Percentiles rank a stretch among this genome's conserved stretches.
phyloP scores from a whole-genome alignment of 1,284 basidiomycete genomes.

The Marasmius oreades region DNA sequence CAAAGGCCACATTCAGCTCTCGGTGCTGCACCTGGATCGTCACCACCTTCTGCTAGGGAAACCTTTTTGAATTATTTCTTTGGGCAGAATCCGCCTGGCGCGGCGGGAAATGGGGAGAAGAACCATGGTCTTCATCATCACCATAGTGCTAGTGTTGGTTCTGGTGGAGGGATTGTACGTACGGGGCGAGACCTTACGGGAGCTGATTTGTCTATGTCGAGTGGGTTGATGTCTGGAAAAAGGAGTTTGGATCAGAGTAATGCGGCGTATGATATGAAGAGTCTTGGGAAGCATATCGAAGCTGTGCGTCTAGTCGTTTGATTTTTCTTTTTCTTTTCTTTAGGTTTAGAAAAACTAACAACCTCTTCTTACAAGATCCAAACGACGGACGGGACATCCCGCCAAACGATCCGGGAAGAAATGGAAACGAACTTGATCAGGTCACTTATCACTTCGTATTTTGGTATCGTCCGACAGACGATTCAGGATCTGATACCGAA shows the following conservation, averaged over 20 bases:
- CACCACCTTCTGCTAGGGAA: conserved; percentile 66
- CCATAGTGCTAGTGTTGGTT: conserved; percentile 13
- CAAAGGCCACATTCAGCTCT: conserved; percentile 30
- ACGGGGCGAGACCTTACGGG: conserved; percentile 61
- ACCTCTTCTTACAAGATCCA: neutral
- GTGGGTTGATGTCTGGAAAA: conserved; percentile 65
- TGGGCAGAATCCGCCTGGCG: conserved; percentile 74
- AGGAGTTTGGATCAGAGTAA: conserved; percentile 69
- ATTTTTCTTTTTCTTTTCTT: conserved; percentile 6
- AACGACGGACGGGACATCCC: neutral
- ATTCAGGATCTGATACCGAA: conserved; percentile 98
- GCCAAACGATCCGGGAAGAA: conserved; percentile 71
- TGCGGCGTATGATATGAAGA: conserved; percentile 98
- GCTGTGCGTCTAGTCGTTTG: conserved; percentile 77
- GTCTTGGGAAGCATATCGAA: conserved; percentile 93
- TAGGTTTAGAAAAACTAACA: conserved; percentile 15
- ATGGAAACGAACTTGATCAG: conserved; percentile 96
- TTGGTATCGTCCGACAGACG: conserved; percentile 92
- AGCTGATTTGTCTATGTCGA: conserved; percentile 42
- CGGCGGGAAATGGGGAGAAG: conserved; percentile 47
- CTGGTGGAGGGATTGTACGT: conserved; percentile 32
- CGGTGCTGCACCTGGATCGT: conserved; percentile 32
- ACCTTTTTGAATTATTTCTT: conserved; percentile 97
- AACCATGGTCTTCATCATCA: conserved; percentile 19
- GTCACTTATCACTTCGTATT: conserved; percentile 93